Conservation (phyloP, 2,329 filamentous ascomycete genomes). For the Penicillium aurantiogriseum region DNA sequence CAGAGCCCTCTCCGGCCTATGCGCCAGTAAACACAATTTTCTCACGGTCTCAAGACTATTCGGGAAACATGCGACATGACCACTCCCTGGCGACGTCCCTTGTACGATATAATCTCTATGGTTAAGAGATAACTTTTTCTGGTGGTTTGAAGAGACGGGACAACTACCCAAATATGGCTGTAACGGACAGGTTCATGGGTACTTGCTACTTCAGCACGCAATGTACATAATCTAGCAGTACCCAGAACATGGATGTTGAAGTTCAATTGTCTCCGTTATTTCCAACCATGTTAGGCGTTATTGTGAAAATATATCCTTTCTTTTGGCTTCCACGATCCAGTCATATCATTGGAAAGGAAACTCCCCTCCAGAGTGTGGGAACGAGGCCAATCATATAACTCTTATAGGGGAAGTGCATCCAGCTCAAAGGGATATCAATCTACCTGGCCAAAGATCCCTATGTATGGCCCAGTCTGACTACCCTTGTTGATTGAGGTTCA, state of each 20-base stretch:
- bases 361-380: neutral
- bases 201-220: constrained; percentile 1
- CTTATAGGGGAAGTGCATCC: neutral
- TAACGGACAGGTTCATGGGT: constrained; percentile 1
- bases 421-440: neutral
- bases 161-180: neutral
- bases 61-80: constrained; percentile 25
- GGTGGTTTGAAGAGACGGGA: constrained; percentile 14
- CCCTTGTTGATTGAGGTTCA: neutral
- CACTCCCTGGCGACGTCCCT: constrained; percentile 18
- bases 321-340: neutral
- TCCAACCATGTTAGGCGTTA: constrained; percentile 3
- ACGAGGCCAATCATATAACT: neutral
- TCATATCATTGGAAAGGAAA: neutral
- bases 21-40: constrained; percentile 30
- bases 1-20: constrained; percentile 36
- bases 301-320: neutral
- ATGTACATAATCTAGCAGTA: constrained; percentile 12
- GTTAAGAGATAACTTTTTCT: constrained; percentile 6
- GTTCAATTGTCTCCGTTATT: neutral
- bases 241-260: constrained; percentile 1
- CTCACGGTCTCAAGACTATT: constrained; percentile 8
- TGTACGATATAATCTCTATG: constrained; percentile 35
- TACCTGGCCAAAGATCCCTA: neutral
- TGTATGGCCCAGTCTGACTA: neutral